Base-by-base conservation (phyloP, 768 basidiomycete genomes). In the Dentipellis sp. region DNA sequence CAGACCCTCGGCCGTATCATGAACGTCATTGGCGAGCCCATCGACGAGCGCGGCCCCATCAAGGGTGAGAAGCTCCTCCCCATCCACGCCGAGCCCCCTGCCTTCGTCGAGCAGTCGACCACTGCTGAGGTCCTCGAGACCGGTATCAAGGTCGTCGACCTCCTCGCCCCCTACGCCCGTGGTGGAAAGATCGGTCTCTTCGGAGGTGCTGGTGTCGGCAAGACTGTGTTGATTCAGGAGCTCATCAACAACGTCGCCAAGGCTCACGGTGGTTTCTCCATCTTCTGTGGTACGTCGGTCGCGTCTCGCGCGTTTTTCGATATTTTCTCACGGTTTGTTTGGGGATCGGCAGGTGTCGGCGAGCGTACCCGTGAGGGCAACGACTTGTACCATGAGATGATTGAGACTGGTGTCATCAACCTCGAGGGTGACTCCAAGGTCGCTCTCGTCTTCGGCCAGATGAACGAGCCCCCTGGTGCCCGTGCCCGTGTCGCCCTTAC, bases 211-310 rank as follows among this genome's bases (percentile, higher is more conserved):
- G 97, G 97, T 88, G 97, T 99, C 78, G 97, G 97, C 67, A 99
- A 99, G 84, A 98, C 97, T 56, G 97, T 99, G 70, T 78, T 98
- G 76, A 97, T 98, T 74, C 95, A 97, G 74, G 94, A 97, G 71
- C 88, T 99, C 69, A 99, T 99, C 79, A 98, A 99, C 86, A 99
- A 99, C 80, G 94, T 99, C 69, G 97, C 97, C 68, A 99, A 99
- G 80, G 97, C 97, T 53, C 97, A 99, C 72, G 97, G 97, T 92
- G 97, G 97, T 92, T 97, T 98, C 90, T 99, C 97, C 50, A 97
- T 97, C 72, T 97, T 97, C 85, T 93, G 91, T 66, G 91, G 91
- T 91, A 54, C 37, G 54, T 50, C 10, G n/a, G 14, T 37, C 35
- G 48, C 2, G 19, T 50, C 16, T 50, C 12, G 23, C 10, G 55